These are phyloP conservation scores for Picochlorum sp. DNA, from an alignment of 139 green algal genomes.

Conservation along the genomic window DNA sequence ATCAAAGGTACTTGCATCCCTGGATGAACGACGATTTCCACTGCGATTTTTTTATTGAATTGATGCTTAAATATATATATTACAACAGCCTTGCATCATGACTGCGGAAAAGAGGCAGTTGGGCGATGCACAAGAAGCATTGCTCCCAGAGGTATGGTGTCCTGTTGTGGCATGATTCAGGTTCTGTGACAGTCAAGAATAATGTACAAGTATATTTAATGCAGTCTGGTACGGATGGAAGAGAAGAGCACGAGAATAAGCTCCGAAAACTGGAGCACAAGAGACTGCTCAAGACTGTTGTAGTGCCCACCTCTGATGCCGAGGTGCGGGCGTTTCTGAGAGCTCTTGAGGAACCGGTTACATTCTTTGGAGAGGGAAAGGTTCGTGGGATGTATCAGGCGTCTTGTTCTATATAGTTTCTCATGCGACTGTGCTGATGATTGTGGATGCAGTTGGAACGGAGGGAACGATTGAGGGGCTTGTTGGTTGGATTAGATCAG, in stretches of 20 bases:
- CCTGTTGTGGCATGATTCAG: too few species aligned
- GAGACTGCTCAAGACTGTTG: conserved; percentile 44
- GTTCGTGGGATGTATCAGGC: neutral
- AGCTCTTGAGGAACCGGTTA: conserved; percentile 78
- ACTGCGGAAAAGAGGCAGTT: conserved; percentile 36
- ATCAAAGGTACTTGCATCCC: too few species aligned
- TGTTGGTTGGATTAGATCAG: conserved; percentile 60
- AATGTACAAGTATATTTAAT: conserved; percentile 1
- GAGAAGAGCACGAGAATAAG: conserved; percentile 53
- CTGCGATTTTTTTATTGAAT: too few species aligned
- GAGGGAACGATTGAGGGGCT: conserved; percentile 71
- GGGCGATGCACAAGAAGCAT: conserved; percentile 19
- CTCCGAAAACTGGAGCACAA: conserved; percentile 67
- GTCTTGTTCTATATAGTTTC: neutral
- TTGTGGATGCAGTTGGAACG: conserved; percentile 65
- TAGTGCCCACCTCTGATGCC: conserved; percentile 67
- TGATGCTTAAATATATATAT: too few species aligned
- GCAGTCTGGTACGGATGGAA: conserved; percentile 30
- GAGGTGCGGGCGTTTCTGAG: conserved; percentile 71
- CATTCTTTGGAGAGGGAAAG: conserved; percentile 84
- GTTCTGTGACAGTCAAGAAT: neutral
- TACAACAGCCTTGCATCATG: too few species aligned
- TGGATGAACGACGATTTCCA: too few species aligned
- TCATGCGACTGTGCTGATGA: neutral
- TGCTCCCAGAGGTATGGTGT: conserved; percentile 17